Percentiles rank a stretch among this genome's conserved stretches.
Conservation (phyloP, 352 stramenopile genomes). For the Phytophthora podocarpi region DNA sequence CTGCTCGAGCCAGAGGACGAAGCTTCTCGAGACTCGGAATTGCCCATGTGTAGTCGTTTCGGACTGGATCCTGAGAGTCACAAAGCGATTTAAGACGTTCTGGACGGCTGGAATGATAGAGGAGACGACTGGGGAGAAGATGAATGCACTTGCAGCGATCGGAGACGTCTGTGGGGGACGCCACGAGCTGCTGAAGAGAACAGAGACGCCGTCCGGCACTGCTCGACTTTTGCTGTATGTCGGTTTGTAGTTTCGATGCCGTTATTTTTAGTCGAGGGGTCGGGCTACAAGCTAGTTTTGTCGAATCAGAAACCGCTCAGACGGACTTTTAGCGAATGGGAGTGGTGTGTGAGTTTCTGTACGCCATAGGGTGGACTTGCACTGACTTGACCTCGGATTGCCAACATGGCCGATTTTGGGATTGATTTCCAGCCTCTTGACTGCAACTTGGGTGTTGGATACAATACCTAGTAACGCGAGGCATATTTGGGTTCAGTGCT, state of each 20-base stretch:
- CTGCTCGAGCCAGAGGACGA: slow-evolving; percentile 31
- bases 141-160: not conserved
- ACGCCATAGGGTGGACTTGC: slow-evolving; percentile 26
- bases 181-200: slow-evolving; percentile 24
- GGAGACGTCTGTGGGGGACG: slow-evolving; percentile 1
- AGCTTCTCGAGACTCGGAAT: slow-evolving; percentile 53
- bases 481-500: not conserved
- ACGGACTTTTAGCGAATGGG: slow-evolving; percentile 15
- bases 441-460: not conserved
- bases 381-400: slow-evolving; percentile 30
- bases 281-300: not conserved
- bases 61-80: slow-evolving; percentile 7
- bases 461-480: too few relatives aligned
- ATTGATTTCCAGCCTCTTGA: too few relatives aligned
- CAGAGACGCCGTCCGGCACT: slow-evolving; percentile 8
- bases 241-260: slow-evolving; percentile 7
- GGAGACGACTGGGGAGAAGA: slow-evolving; percentile 1
- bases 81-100: not conserved
- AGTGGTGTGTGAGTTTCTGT: not conserved
- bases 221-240: slow-evolving; percentile 13
- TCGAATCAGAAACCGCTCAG: slow-evolving; percentile 5
- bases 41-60: slow-evolving; percentile 50
- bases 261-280: slow-evolving; percentile 35
- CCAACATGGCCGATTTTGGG: too few relatives aligned
- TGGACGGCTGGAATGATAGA: not conserved